Conservation (phyloP, 306 rosid species). For the Medicago lupulina region DNA sequence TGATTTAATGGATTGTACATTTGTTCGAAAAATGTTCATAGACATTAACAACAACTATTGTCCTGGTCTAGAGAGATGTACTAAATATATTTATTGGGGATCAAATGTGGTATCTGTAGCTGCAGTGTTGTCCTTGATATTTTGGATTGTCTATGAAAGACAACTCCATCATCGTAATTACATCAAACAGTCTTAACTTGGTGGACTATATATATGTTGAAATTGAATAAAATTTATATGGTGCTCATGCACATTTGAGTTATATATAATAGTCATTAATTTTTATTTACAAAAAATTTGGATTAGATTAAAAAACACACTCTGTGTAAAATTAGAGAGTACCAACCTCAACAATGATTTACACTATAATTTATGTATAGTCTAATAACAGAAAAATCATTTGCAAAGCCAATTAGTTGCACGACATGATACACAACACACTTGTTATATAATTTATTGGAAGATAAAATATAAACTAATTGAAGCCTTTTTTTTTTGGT, state of each 20-base stretch:
- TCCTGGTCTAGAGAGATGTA: constrained; percentile 52
- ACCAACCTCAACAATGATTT: too few relatives aligned
- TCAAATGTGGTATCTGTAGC: constrained; percentile 60
- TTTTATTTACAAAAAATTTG: background rate
- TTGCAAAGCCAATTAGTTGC: too few relatives aligned
- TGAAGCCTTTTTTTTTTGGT: too few relatives aligned
- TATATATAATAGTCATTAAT: background rate
- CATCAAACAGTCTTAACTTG: constrained; percentile 40
- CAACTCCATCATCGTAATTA: constrained; percentile 60
- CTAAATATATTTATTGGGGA: constrained; percentile 60
- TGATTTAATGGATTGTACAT: constrained; percentile 66
- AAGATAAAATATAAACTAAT: too few relatives aligned
- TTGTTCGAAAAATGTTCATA: constrained; percentile 60
- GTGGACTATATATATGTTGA: background rate
- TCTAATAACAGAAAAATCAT: too few relatives aligned
- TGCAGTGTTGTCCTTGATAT: constrained; percentile 60
- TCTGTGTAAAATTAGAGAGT: too few relatives aligned
- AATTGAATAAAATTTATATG: constrained; percentile 1
- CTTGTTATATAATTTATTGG: too few relatives aligned
- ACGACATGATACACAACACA: too few relatives aligned
- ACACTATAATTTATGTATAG: too few relatives aligned
- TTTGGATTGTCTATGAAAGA: constrained; percentile 54
- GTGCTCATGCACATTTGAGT: constrained; percentile 26
- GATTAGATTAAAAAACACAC: too few relatives aligned
- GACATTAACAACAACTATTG: constrained; percentile 60